These are phyloP conservation scores for Scutellaria minor DNA, from an alignment of 257 asterid species.

Conservation along the genomic window DNA sequence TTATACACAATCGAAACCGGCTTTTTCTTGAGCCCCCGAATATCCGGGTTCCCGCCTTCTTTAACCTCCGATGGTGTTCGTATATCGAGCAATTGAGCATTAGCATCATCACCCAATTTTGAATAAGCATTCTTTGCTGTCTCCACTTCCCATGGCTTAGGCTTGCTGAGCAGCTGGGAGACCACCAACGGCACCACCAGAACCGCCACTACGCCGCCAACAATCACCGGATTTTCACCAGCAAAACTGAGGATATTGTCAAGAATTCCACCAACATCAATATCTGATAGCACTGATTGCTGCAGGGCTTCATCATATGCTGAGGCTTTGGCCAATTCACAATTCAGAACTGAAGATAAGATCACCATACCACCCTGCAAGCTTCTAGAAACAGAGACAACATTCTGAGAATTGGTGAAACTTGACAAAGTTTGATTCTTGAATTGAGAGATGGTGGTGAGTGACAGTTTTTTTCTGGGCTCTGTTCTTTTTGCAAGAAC, in stretches of 20 bases:
- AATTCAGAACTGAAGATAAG: constrained; percentile 58
- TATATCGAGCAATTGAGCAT: constrained; percentile 78
- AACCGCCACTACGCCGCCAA: constrained; percentile 67
- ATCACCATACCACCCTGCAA: constrained; percentile 57
- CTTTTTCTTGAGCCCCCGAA: constrained; percentile 79
- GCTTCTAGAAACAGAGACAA: constrained; percentile 43
- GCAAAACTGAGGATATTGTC: constrained; percentile 61
- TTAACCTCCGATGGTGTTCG: constrained; percentile 54
- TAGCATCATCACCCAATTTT: constrained; percentile 69
- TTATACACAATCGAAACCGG: constrained; percentile 62
- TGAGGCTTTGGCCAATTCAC: constrained; percentile 68
- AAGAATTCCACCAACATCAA: constrained; percentile 56
- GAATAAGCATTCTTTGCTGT: constrained; percentile 79
- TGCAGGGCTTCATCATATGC: constrained; percentile 84
- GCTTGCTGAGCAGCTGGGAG: constrained; percentile 64
- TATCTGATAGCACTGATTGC: constrained; percentile 57
- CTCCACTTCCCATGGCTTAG: constrained; percentile 87
- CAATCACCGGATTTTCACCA: constrained; percentile 63
- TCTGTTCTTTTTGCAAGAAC: constrained; percentile 71
- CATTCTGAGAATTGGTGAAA: background rate
- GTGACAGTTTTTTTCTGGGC: constrained; percentile 51
- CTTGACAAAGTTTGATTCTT: constrained; percentile 47
- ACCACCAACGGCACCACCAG: constrained; percentile 71
- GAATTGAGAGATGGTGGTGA: constrained; percentile 39
- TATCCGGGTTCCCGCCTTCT: constrained; percentile 77